A percentile compares a stretch with the other conserved stretches of the same genome.
Conservation (phyloP, 495 filamentous ascomycete genomes). For the Penicillium canescens region DNA sequence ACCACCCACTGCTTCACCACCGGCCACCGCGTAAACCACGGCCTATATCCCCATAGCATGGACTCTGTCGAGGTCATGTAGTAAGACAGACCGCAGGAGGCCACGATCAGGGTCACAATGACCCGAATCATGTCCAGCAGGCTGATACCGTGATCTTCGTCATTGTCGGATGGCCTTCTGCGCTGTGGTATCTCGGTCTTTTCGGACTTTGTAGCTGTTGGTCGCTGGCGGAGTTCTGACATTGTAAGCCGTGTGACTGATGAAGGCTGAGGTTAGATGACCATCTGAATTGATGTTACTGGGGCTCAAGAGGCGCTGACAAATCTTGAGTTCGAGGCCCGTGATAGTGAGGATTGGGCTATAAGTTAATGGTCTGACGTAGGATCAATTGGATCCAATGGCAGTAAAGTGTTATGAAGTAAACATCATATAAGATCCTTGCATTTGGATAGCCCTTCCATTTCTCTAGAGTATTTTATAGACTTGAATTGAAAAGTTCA, state of each 20-base stretch:
- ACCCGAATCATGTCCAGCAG: conserved; percentile 76
- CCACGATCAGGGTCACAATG: conserved; percentile 65
- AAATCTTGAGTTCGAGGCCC: background rate
- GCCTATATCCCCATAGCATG: conserved; percentile 67
- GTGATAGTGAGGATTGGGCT: too few relatives aligned
- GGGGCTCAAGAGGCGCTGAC: conserved; percentile 2
- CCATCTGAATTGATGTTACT: background rate
- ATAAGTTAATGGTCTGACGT: too few relatives aligned
- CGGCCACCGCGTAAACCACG: conserved; percentile 64
- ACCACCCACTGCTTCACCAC: conserved; percentile 66
- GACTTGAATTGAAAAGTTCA: too few relatives aligned
- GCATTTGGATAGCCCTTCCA: too few relatives aligned
- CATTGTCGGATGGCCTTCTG: conserved; percentile 12
- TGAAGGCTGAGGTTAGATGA: background rate
- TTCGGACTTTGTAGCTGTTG: conserved; percentile 12
- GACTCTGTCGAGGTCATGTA: conserved; percentile 72
- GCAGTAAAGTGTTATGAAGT: too few relatives aligned
- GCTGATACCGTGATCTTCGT: conserved; percentile 42
- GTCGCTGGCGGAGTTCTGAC: conserved; percentile 44
- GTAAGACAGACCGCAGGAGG: conserved; percentile 73
- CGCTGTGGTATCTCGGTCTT: conserved; percentile 10
- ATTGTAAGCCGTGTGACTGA: conserved; percentile 14
- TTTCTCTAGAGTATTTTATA: too few relatives aligned
- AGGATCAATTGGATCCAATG: too few relatives aligned
- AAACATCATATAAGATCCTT: too few relatives aligned